Conservation (phyloP, 441 rosid genomes). For the Melastoma candidum region DNA sequence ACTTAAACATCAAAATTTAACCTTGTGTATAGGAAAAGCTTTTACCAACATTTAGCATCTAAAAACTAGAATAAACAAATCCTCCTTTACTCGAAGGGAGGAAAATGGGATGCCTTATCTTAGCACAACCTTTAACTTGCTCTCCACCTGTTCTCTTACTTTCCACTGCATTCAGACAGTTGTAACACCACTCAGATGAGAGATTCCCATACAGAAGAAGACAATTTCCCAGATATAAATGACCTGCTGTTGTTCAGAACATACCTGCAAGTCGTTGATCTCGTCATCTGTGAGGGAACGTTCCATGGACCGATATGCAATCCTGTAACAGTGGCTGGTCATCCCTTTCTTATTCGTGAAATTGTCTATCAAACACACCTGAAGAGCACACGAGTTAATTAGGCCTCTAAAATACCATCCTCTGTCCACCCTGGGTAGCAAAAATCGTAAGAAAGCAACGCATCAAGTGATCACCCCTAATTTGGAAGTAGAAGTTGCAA, state of each 20-base stretch:
- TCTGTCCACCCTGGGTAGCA: too few species aligned
- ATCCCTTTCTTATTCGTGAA: constrained; percentile 88
- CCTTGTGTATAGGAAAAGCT: too few species aligned
- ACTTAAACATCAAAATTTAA: too few species aligned
- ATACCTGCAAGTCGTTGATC: constrained; percentile 81
- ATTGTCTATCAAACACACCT: constrained; percentile 72
- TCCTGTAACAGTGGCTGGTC: constrained; percentile 92
- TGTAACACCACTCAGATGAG: not conserved
- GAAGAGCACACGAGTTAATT: constrained; percentile 5
- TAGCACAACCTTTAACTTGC: constrained; percentile 51
- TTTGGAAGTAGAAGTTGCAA: too few species aligned
- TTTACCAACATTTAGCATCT: too few species aligned
- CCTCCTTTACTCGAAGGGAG: too few species aligned
- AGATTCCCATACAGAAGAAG: not conserved
- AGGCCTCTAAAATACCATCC: not conserved
- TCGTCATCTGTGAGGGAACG: constrained; percentile 90
- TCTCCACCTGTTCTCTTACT: constrained; percentile 57
- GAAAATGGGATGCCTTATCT: constrained; percentile 30
- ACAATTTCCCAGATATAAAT: not conserved
- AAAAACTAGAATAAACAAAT: too few species aligned
- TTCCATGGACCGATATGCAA: constrained; percentile 90
- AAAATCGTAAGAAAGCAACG: too few species aligned
- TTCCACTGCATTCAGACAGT: constrained; percentile 36
- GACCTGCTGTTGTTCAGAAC: not conserved
- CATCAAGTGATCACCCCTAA: too few species aligned